Evolutionary conservation across 1,284 basidiomycete genomes (phyloP).

Genomic region (Tylopilus sp.): DNA sequence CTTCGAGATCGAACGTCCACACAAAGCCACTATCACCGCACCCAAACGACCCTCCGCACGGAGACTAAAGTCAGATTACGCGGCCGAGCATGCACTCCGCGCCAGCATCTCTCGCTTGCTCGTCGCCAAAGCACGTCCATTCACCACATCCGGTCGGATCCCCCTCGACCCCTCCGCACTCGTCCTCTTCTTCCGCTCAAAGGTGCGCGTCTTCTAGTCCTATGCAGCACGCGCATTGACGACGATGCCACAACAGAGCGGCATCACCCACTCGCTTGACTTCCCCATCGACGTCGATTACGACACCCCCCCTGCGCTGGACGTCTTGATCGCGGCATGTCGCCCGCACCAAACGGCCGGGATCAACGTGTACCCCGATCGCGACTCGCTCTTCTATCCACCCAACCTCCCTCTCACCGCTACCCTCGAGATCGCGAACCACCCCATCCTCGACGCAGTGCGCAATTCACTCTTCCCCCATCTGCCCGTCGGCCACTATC

Average conservation of each 20-base stretch:
- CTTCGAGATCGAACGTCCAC: constrained; percentile 60
- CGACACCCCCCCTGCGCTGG: constrained; percentile 71
- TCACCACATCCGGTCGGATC: constrained; percentile 64
- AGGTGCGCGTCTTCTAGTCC: constrained; percentile 41
- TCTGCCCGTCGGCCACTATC: constrained; percentile 62
- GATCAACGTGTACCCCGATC: constrained; percentile 51
- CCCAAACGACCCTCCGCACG: constrained; percentile 32
- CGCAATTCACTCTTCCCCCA: constrained; percentile 65
- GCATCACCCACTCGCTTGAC: constrained; percentile 73
- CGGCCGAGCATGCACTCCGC: constrained; percentile 53
- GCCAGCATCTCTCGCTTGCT: constrained; percentile 56
- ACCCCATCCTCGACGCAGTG: constrained; percentile 73
- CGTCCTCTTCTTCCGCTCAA: constrained; percentile 73
- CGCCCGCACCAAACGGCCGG: constrained; percentile 58
- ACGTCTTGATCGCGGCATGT: constrained; percentile 74
- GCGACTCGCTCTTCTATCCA: constrained; percentile 70
- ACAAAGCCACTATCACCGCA: constrained; percentile 34
- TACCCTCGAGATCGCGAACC: constrained; percentile 73
- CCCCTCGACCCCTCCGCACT: constrained; percentile 65
- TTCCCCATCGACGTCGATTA: constrained; percentile 76
- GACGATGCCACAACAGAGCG: constrained; percentile 47
- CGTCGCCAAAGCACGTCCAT: constrained; percentile 56
- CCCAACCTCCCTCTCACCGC: constrained; percentile 65
- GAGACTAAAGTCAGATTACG: constrained; percentile 39
- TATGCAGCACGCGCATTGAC: constrained; percentile 2